Percentiles rank a stretch among this genome's conserved stretches.
phyloP scores from a whole-genome alignment of 192 early-diverging fungal species.

The Gryganskiella cystojenkinii region DNA sequence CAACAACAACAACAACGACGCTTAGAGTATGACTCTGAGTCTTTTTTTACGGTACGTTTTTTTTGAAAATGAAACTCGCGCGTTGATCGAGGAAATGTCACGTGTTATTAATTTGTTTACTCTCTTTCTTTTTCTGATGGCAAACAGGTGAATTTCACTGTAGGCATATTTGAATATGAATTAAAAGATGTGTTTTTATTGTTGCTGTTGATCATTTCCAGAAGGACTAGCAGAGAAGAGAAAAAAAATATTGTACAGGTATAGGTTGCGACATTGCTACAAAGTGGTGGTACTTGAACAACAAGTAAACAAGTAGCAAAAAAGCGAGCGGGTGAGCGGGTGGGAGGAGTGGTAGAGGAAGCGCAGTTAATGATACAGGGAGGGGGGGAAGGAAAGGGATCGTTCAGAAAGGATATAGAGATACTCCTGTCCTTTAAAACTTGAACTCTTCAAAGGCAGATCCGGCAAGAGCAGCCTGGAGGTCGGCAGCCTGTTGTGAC shows the following conservation, averaged over 20 bases:
- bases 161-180: not conserved
- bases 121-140: no score
- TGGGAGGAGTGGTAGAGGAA: not conserved
- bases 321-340: not conserved
- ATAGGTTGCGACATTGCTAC: not conserved
- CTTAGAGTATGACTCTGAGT: no score
- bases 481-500: constrained; percentile 36
- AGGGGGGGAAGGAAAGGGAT: not conserved
- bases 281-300: no score
- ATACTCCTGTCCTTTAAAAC: constrained; percentile 25
- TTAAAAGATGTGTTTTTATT: not conserved
- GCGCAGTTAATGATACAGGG: not conserved
- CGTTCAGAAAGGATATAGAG: not conserved
- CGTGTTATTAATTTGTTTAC: no score
- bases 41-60: no score
- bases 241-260: constrained; percentile 27
- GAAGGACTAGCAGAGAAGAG: no score
- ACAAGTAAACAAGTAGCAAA: not conserved
- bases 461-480: constrained; percentile 45
- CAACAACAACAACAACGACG: no score
- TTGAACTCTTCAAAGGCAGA: constrained; percentile 51
- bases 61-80: no score
- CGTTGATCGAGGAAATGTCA: no score
- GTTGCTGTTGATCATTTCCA: not conserved
- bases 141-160: no score